Evolutionary conservation across 306 rosid species (phyloP), one percentile per base, ranked within the genome.

Genomic region (Sindora glabra): DNA sequence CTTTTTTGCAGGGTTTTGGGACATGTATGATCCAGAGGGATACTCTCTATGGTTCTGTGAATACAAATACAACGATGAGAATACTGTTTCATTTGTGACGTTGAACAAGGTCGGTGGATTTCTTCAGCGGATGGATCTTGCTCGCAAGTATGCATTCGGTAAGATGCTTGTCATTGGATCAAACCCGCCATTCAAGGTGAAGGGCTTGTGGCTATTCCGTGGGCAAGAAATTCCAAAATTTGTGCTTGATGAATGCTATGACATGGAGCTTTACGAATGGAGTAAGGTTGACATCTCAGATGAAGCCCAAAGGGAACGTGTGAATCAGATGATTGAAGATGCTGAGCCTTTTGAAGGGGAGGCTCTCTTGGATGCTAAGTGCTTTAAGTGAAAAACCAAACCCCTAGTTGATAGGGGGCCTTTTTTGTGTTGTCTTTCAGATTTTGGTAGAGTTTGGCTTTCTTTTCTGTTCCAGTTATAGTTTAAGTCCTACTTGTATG

Each of bases 161-260:
- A 90, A 90, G 78, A 90, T 86, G 97, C 88, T 90, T 0, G 83
- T 90, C 65, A 84, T 90, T 5, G 90, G 95, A 17, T 76, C 88
- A 6, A 74, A 65, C 71, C 67, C 90, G 12, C 97, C 97, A 5
- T 90, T 52, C 47, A 90, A 90, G 77, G 95, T 90, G 83, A 80
- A 84, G 71, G 95, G 95, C n/a, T 63, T 90, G 56, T 90, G 95
- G 97, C 95, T 90, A 52, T 84, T 90, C 85, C 88, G 97, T 17
- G 95, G 97, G 32, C 84, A 65, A 47, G 97, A 84, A 57, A 64
- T 90, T 48, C 94, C 97, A 0, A 49, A 84, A 55, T 90, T 86
- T 70, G 86, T 90, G 45, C 21, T 84, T 1, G 74, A 86, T 9
- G 97, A 90, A 70, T 90, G 97, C 82, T 90, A 86, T 19, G 97